Base-by-base conservation (phyloP, 208 protist species). In the Phytomonas francai region DNA sequence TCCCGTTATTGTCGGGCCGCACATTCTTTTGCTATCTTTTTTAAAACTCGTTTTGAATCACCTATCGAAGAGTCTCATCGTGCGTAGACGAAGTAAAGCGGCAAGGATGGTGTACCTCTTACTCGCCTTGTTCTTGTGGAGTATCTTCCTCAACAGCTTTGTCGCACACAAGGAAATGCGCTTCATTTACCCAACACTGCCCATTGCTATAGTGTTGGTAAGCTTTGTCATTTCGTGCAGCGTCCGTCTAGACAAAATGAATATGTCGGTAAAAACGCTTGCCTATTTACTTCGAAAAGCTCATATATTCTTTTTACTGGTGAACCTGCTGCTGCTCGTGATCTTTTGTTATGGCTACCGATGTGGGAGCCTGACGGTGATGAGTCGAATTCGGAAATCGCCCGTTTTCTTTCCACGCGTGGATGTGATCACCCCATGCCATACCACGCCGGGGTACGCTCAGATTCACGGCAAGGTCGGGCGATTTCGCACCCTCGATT, bases 151-250 rank as follows among this genome's bases (percentile, higher is more conserved):
- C n/a, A 89, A 97, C 71, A 96, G 86, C 60, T 61, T 86, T 9
- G 72, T 98, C 28, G 68, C 63, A 0, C 97, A 98, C 81, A 98
- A 98, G 69, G 97, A 98, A 70, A 95, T 97, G 73, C 86, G 97
- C 59, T 97, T 97, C 73, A 45, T 95, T 22, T 87, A 84, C 61
- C 64, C 79, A 5, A 67, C 91, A 19, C 58, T 93, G 0, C 78
- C 87, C 29, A 14, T 91, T 6, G 29, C 60, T 30, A 59, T 93
- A 31, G 30, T 95, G 7, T 59, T 91, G 12, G 68, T 65, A 5
- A 81, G 73, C 28, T 74, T 88, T 30, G 79, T 84, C 14, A 60
- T 91, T 27, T 6, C 42, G 8, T 30, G 25, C 36, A 36, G 57
- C 9, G 49, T 16, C 5, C 61, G 59, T 3, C 6, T 66, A 0